Conservation (phyloP, 2,329 filamentous ascomycete genomes). For the Botryotinia narcissicola region DNA sequence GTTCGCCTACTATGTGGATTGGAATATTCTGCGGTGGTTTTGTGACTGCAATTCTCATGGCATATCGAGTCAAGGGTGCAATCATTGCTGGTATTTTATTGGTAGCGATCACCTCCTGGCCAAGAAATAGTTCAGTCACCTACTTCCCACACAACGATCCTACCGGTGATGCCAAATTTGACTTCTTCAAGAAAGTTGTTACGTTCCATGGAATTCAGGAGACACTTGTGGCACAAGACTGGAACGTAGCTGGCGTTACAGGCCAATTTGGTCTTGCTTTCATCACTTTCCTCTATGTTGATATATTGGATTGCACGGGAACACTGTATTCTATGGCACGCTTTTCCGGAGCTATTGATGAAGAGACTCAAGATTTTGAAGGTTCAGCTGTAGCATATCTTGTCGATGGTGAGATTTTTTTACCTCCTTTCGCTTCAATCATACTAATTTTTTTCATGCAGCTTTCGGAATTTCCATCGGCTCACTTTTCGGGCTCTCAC, state of each 20-base stretch:
- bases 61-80: conserved; percentile 83
- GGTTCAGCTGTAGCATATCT: conserved; percentile 80
- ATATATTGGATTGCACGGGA: conserved; percentile 82
- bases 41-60: conserved; percentile 74
- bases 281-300: conserved; percentile 86
- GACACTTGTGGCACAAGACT: conserved; percentile 71
- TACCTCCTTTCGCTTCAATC: neutral
- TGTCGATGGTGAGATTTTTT: conserved; percentile 54
- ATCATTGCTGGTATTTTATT: conserved; percentile 80
- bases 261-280: conserved; percentile 79
- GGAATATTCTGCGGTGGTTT: conserved; percentile 85
- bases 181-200: conserved; percentile 87
- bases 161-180: conserved; percentile 67
- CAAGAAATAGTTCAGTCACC: conserved; percentile 71
- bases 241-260: conserved; percentile 65
- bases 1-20: conserved; percentile 79
- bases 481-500: conserved; percentile 71
- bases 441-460: neutral
- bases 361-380: conserved; percentile 82
- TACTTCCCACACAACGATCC: conserved; percentile 77
- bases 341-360: conserved; percentile 76
- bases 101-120: conserved; percentile 87
- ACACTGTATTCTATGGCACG: conserved; percentile 88
- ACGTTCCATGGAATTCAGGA: conserved; percentile 74
- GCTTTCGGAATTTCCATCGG: conserved; percentile 78